A percentile compares a stretch with the other conserved stretches of the same genome.
Conservation (phyloP, 2,329 filamentous ascomycete species). For the Cercospora nicotianae region DNA sequence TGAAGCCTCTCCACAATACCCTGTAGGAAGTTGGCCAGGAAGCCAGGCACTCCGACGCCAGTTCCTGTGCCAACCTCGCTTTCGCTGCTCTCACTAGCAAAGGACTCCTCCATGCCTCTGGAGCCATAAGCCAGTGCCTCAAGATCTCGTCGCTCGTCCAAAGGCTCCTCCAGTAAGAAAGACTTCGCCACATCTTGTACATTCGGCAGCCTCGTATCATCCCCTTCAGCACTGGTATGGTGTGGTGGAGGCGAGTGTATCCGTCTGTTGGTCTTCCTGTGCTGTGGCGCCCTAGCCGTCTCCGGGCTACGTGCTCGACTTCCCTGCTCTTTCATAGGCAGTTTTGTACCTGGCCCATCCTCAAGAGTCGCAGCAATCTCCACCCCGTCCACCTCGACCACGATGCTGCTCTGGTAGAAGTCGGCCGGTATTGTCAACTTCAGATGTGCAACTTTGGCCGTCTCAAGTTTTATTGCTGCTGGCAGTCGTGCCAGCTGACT, state of each 20-base stretch:
- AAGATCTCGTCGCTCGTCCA: slow-evolving; percentile 64
- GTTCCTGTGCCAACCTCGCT: slow-evolving; percentile 69
- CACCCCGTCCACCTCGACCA: slow-evolving; percentile 78
- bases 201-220: slow-evolving; percentile 54
- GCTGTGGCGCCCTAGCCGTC: slow-evolving; percentile 33
- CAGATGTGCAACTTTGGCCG: slow-evolving; percentile 72
- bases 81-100: slow-evolving; percentile 56
- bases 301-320: slow-evolving; percentile 30
- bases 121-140: slow-evolving; percentile 65
- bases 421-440: slow-evolving; percentile 84
- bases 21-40: slow-evolving; percentile 70
- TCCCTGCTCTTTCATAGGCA: slow-evolving; percentile 37
- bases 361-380: slow-evolving; percentile 56
- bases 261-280: slow-evolving; percentile 39
- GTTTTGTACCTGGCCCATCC: slow-evolving; percentile 26
- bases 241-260: slow-evolving; percentile 37
- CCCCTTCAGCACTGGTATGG: slow-evolving; percentile 30
- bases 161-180: slow-evolving; percentile 71
- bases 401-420: slow-evolving; percentile 80
- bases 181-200: slow-evolving; percentile 73
- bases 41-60: slow-evolving; percentile 65
- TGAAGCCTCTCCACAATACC: slow-evolving; percentile 71
- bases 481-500: slow-evolving; percentile 60
- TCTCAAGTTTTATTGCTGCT: slow-evolving; percentile 66
- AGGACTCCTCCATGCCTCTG: slow-evolving; percentile 60